These are phyloP conservation scores for Musa beccarii DNA, from an alignment of 176 grass and related monocot species.

Conservation along the genomic window DNA sequence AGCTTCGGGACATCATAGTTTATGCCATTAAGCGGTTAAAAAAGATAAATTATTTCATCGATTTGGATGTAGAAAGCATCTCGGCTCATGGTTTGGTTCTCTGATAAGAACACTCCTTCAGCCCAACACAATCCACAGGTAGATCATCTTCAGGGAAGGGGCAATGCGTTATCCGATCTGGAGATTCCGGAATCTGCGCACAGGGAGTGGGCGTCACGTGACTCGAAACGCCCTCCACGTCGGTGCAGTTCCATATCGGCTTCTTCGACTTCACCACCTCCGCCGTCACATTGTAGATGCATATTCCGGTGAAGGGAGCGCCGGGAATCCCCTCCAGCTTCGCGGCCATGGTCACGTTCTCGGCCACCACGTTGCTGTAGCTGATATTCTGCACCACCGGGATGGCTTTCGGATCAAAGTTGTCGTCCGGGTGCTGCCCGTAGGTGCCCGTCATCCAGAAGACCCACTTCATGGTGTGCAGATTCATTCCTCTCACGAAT, in stretches of 20 bases:
- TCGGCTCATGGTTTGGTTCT: too few species aligned
- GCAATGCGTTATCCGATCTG: too few species aligned
- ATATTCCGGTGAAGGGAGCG: conserved; percentile 79
- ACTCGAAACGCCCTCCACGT: conserved; percentile 46
- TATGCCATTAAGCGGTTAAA: too few species aligned
- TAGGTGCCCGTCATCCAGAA: conserved; percentile 87
- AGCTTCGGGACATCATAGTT: too few species aligned
- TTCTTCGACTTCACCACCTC: conserved; percentile 36
- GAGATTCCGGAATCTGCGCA: not conserved
- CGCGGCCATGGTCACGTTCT: conserved; percentile 71
- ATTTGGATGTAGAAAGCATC: too few species aligned
- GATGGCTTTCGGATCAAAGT: conserved; percentile 51
- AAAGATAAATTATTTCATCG: too few species aligned
- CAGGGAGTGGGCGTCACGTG: conserved; percentile 46
- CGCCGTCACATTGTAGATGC: conserved; percentile 55
- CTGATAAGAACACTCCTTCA: too few species aligned
- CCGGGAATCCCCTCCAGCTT: conserved; percentile 60
- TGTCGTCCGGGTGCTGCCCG: conserved; percentile 46
- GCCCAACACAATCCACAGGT: too few species aligned
- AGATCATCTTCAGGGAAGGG: too few species aligned
- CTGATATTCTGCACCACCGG: conserved; percentile 52
- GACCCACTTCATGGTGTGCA: conserved; percentile 88
- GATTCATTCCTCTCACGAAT: conserved; percentile 43
- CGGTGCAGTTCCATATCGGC: conserved; percentile 81
- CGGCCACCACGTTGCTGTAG: conserved; percentile 59